These are phyloP conservation scores for Phaeosphaeria sp. DNA, from an alignment of 2,329 filamentous ascomycete genomes.

Conservation along the genomic window DNA sequence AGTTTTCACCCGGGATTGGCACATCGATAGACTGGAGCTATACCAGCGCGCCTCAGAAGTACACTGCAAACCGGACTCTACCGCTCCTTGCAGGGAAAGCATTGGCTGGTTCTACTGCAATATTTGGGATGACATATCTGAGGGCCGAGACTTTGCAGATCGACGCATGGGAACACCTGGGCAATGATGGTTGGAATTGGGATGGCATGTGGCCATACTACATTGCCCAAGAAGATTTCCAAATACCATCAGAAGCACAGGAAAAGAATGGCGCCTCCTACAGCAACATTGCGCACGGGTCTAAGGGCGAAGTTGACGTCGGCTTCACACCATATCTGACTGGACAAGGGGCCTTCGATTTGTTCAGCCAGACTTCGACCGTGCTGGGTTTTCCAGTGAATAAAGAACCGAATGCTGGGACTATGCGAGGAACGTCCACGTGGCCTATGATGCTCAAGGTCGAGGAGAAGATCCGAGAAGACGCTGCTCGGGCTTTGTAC, in stretches of 20 bases:
- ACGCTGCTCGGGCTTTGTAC: conserved; percentile 58
- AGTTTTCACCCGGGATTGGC: conserved; percentile 31
- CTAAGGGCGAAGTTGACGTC: conserved; percentile 31
- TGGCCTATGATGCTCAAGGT: conserved; percentile 54
- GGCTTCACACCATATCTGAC: conserved; percentile 37
- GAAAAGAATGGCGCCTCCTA: conserved; percentile 32
- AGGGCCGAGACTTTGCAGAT: conserved; percentile 43
- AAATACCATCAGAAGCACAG: conserved; percentile 23
- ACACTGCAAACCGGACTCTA: conserved; percentile 36
- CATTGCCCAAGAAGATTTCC: conserved; percentile 33
- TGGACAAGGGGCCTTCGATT: conserved; percentile 29
- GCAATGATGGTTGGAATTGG: conserved; percentile 46
- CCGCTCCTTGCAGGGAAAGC: conserved; percentile 51
- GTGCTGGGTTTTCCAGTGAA: conserved; percentile 49
- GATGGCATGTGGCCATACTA: conserved; percentile 37
- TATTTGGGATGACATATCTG: conserved; percentile 52
- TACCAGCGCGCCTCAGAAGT: conserved; percentile 47
- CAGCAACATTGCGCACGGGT: conserved; percentile 27
- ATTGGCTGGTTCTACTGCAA: conserved; percentile 51
- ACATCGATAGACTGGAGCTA: conserved; percentile 52
- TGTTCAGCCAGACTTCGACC: conserved; percentile 48
- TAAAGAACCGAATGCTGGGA: conserved; percentile 52
- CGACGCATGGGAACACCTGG: conserved; percentile 42
- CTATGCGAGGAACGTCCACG: conserved; percentile 53
- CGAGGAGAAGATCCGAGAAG: conserved; percentile 49